Base-by-base conservation (phyloP, 352 stramenopile genomes). In the Pythium dissimile region DNA sequence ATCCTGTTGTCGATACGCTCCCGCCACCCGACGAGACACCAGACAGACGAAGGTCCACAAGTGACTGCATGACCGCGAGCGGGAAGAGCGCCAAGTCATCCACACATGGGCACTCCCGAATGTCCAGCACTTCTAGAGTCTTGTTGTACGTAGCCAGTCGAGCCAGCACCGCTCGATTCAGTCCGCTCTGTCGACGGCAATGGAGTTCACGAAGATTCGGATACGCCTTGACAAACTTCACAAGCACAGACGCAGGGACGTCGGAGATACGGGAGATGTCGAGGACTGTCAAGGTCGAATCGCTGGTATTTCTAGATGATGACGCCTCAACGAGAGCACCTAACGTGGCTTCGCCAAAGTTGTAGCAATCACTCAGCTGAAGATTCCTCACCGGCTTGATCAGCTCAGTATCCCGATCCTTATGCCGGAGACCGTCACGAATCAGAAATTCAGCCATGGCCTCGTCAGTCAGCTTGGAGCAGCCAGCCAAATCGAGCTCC, bases 51-150 rank as follows among this genome's bases (percentile, higher is more conserved):
- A 91, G 60, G 12, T 80, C 58, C 37, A 73, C 23, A 0, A 92
- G 46, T 5, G 79, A 84, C 43, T 73, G 64, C 66, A 89, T 84
- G 24, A 88, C 75, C 1, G 77, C 26, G 11, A 92, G 39, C 26
- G 81, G 73, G 23, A 85, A 92, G 15, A 92, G 37, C 5, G 77
- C 61, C 9, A 92, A 54, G 30, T 92, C 77, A 31, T 89, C 81
- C 1, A 89, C 54, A 10, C 64, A 43, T 0, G 39, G 32, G 32
- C 81, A 92, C 4, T 79, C 53, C 1, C 75, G 69, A 27, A 92
- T 55, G 23, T 92, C 81, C 8, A 92, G 54, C 0, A 89, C 48
- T 24, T 59, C 60, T 15, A 92, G 55, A 13, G 63, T 37, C 32
- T 73, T 82, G 66, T 92, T 92, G 32, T 49, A 62, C 16, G 66